phyloP scores from a whole-genome alignment of 2,329 filamentous ascomycete genomes.

The Curvularia lunata region DNA sequence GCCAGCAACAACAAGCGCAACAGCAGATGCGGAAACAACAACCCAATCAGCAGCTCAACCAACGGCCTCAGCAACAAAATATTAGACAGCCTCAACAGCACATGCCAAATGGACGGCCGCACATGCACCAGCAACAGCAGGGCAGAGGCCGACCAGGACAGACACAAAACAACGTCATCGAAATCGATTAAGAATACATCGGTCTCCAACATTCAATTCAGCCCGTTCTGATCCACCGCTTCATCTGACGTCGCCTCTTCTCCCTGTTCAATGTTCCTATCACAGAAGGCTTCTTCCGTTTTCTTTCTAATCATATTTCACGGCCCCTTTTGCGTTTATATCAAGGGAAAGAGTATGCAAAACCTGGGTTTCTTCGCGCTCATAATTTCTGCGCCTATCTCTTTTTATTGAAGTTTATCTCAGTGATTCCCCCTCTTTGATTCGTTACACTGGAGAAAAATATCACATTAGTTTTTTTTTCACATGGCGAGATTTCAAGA shows the following conservation, averaged over 20 bases:
- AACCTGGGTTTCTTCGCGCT: not conserved
- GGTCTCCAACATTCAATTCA: not conserved
- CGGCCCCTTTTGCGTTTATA: not conserved
- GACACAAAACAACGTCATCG: constrained; percentile 28
- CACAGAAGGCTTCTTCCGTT: not conserved
- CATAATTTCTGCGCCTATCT: not conserved
- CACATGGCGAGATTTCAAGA: not conserved
- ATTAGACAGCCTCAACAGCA: constrained; percentile 13
- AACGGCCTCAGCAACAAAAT: constrained; percentile 18
- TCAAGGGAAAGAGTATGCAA: not conserved
- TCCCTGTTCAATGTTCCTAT: not conserved
- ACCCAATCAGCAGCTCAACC: constrained; percentile 21
- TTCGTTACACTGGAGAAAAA: no score
- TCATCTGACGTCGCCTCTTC: not conserved
- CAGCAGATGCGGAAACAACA: constrained; percentile 11
- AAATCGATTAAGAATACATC: constrained; percentile 27
- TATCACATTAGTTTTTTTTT: no score
- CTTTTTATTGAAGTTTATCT: no score
- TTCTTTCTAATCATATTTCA: not conserved
- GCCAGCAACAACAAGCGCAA: constrained; percentile 6
- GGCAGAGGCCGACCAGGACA: constrained; percentile 15
- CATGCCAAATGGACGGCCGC: constrained; percentile 9
- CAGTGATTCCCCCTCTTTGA: not conserved
- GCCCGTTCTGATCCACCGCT: not conserved
- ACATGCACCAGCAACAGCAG: constrained; percentile 18